Conservation (phyloP, 2,329 filamentous ascomycete species). For the Botrytis aclada region DNA sequence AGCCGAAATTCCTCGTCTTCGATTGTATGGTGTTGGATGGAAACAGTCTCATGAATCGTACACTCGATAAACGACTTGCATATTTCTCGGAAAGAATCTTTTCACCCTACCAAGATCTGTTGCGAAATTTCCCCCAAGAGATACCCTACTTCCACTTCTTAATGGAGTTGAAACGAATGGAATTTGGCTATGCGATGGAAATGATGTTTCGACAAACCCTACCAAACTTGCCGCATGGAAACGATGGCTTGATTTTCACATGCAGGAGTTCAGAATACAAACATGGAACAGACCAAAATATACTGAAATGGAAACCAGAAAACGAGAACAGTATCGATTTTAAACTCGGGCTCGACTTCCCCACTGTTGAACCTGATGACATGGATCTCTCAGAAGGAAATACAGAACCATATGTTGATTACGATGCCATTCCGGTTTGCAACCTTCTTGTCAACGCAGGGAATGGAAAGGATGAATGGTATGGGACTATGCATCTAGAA, state of each 20-base stretch:
- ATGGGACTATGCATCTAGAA: slow-evolving; percentile 65
- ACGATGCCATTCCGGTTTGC: slow-evolving; percentile 72
- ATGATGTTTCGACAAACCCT: slow-evolving; percentile 90
- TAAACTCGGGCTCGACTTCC: slow-evolving; percentile 74
- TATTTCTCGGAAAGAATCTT: slow-evolving; percentile 80
- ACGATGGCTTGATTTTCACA: slow-evolving; percentile 98
- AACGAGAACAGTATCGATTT: slow-evolving; percentile 96
- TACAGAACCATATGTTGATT: slow-evolving; percentile 66
- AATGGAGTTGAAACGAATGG: slow-evolving; percentile 84
- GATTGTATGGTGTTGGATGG: slow-evolving; percentile 84
- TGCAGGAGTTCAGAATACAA: slow-evolving; percentile 83
- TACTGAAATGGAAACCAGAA: slow-evolving; percentile 96
- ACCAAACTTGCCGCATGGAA: slow-evolving; percentile 82
- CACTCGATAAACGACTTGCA: slow-evolving; percentile 83
- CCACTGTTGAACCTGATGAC: slow-evolving; percentile 63
- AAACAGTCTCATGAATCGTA: slow-evolving; percentile 70
- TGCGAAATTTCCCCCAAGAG: slow-evolving; percentile 66
- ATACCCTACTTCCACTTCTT: slow-evolving; percentile 70
- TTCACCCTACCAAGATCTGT: slow-evolving; percentile 63
- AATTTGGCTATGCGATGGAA: slow-evolving; percentile 82
- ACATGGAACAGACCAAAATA: slow-evolving; percentile 87
- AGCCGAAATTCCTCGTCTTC: slow-evolving; percentile 86
- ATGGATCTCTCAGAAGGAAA: slow-evolving; percentile 65
- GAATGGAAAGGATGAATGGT: slow-evolving; percentile 51
- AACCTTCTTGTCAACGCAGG: slow-evolving; percentile 70